A percentile compares a stretch with the other conserved stretches of the same genome.
These are phyloP conservation scores for Entonaema liquescens DNA, from an alignment of 495 filamentous ascomycete species.

Conservation along the genomic window DNA sequence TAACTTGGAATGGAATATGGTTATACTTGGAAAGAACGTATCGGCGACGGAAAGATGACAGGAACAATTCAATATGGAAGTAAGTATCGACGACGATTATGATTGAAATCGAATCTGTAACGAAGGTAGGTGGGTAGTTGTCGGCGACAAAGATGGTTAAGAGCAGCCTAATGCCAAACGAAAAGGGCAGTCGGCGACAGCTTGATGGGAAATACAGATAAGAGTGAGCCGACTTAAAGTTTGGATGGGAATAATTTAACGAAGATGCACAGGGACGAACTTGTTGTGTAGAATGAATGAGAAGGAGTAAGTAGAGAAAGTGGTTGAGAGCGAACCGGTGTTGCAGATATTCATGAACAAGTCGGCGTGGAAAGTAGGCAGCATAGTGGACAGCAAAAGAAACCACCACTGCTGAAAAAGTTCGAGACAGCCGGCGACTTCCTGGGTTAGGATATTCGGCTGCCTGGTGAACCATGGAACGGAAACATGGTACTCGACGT, in stretches of 20 bases:
- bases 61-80: background rate
- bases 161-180: background rate
- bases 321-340: background rate
- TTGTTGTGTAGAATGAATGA: background rate
- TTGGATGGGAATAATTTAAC: background rate
- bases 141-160: background rate
- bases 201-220: background rate
- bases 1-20: background rate
- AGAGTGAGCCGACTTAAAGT: background rate
- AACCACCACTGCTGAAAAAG: background rate
- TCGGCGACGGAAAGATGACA: background rate
- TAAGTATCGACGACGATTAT: background rate
- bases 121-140: background rate
- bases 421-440: background rate
- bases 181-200: background rate
- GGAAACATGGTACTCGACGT: background rate
- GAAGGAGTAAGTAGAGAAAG: background rate
- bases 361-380: background rate
- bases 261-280: background rate
- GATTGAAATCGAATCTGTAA: background rate
- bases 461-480: background rate
- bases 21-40: too few relatives aligned
- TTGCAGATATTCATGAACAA: background rate
- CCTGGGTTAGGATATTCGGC: background rate
- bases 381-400: too few relatives aligned